Conservation (phyloP, 179 eudicot species). For the Silene vulgaris region DNA sequence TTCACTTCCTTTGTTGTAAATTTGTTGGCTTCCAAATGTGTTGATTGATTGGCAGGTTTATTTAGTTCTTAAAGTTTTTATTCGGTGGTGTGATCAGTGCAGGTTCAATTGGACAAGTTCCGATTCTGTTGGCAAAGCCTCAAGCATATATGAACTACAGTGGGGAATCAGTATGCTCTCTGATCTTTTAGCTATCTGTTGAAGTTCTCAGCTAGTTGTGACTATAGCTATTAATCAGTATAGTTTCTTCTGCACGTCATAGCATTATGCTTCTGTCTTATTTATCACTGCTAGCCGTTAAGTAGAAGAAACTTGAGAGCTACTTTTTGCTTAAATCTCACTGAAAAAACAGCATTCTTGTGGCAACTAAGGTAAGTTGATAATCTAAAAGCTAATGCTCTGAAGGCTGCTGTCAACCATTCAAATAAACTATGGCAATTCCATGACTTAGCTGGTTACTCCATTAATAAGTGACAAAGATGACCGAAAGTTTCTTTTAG, state of each 20-base stretch:
- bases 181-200: conserved; percentile 8
- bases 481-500: too few species aligned
- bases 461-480: too few species aligned
- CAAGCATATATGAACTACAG: conserved; percentile 96
- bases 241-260: background rate
- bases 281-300: background rate
- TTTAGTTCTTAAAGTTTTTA: conserved; percentile 17
- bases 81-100: conserved; percentile 36
- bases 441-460: too few species aligned
- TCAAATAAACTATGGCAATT: too few species aligned
- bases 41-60: background rate
- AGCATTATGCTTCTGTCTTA: background rate
- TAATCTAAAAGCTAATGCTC: too few species aligned
- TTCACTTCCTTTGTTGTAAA: background rate
- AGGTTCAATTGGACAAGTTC: conserved; percentile 92
- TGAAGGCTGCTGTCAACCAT: background rate
- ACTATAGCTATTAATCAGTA: background rate
- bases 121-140: conserved; percentile 77
- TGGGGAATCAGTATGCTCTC: conserved; percentile 74
- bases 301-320: background rate
- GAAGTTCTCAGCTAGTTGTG: background rate
- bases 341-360: background rate
- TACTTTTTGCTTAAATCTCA: background rate
- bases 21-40: background rate
- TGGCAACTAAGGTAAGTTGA: background rate